Evolutionary conservation across 2,329 filamentous ascomycete genomes (phyloP).

Genomic region (Didymella segeticola): DNA sequence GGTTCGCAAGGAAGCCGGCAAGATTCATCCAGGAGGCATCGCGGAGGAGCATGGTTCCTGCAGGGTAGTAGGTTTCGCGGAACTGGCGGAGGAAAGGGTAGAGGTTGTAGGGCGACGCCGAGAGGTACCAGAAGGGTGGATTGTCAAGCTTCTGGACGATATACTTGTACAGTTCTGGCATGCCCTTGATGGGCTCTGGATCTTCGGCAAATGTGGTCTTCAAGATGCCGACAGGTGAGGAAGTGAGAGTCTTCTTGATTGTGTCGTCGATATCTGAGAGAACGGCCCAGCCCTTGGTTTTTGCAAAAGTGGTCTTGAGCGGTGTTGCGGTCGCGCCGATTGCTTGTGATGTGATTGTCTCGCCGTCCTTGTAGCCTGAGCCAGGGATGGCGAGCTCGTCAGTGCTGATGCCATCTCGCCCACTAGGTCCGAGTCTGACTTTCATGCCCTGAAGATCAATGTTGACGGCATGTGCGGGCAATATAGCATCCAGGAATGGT

Average conservation of each 20-base stretch:
- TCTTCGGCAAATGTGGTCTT: constrained; percentile 82
- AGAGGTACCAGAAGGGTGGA: constrained; percentile 90
- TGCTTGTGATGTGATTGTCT: constrained; percentile 39
- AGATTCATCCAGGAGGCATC: constrained; percentile 88
- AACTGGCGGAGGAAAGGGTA: constrained; percentile 86
- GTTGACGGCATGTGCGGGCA: constrained; percentile 72
- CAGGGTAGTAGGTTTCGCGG: constrained; percentile 72
- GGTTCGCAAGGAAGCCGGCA: constrained; percentile 75
- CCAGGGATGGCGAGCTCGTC: constrained; percentile 62
- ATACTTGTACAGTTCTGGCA: constrained; percentile 81
- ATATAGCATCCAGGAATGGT: constrained; percentile 79
- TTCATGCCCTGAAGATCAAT: constrained; percentile 61
- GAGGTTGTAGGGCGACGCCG: constrained; percentile 91
- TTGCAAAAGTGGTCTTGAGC: constrained; percentile 77
- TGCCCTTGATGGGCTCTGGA: constrained; percentile 74
- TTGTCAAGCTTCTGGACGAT: constrained; percentile 63
- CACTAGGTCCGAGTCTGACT: constrained; percentile 68
- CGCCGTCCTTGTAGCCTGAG: constrained; percentile 47
- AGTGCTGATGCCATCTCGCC: constrained; percentile 73
- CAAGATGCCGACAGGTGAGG: constrained; percentile 80
- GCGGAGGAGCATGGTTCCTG: constrained; percentile 81
- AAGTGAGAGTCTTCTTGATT: constrained; percentile 88
- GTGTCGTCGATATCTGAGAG: constrained; percentile 95
- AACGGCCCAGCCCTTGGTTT: constrained; percentile 80
- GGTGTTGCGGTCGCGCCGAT: constrained; percentile 53